Base-by-base conservation (phyloP, 140 eudicot species). In the Anethum foeniculum region DNA sequence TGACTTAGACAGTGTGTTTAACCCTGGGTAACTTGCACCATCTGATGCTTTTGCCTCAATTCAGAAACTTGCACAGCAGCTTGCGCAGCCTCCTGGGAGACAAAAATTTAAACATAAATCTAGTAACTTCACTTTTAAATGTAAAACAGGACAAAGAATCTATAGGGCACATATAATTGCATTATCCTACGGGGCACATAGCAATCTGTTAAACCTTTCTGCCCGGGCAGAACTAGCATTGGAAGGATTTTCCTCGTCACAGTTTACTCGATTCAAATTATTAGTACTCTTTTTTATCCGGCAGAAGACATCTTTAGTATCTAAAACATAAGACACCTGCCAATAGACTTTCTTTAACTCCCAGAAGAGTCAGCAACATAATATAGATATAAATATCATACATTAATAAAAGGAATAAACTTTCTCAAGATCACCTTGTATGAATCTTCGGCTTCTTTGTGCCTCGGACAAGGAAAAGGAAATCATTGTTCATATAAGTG, bases 321-420 rank as follows among this genome's bases (percentile, higher is more conserved):
- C 98, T 71, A 89, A 86, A 81, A 90, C 96, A 79, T 94, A 94
- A 15, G 93, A 85, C 56, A 88, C 88, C 98, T 94, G 87, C 78
- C 78, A 80, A 69, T 77, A 77, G 52, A 74, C 30, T 74, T 48
- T 44, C 76, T 27, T 23, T 9, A 46, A 19, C 49, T 79, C 21
- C 14, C 64, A 75, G 77, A 43, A 44, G 30, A 58, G 44, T 32
- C 44, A 60, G 16, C 34, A 46, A 19, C 25, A 32, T 16, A 38
- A 71, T 64, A 47, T 14, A n/a, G 8, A 32, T 4, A 62, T 19
- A 51, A 18, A 56, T 39, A 49, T 28, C 14, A 49, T 60, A 81
- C 11, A 32, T 62, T 51, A 28, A 43, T 46, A 43, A 14, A 5
- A 2, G 11, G 16, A 78, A 21, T 65, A 25, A 49, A 78, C 30